Evolutionary conservation across 495 filamentous ascomycete species (phyloP), one percentile per base, ranked within the genome.

Genomic region (Penicillium lagena): DNA sequence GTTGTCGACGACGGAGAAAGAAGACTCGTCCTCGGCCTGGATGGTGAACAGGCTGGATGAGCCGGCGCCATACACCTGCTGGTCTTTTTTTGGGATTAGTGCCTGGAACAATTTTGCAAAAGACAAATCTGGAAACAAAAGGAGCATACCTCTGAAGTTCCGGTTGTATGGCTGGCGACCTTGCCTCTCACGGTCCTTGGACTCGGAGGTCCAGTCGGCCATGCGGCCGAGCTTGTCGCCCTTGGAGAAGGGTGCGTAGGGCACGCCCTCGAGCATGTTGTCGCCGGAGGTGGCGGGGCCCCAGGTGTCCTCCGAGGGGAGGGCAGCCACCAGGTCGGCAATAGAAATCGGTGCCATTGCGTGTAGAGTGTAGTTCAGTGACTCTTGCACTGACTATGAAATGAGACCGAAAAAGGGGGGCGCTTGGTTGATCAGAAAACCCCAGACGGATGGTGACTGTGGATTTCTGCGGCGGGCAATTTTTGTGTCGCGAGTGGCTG

Each of bases 1-100:
- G 70, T 95, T 95, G 64, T 95, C 94, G 51, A 98, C 93, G 30
- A 98, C 89, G 49, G 94, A 97, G 82, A 98, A 98, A 13, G 88
- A 86, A 35, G 86, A 90, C 65, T 98, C 93, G 63, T 98, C 93
- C 68, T 96, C 94, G 56, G 83, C 74, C 55, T 94, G 89, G 37
- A 95, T 79, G 27, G 87, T 83, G 72, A 98, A 98, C 10, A 94
- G 76, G 42, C 82, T 88, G 33, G 83, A 84, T 42, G 87, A 80
- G 22, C 90, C 89, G 39, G 90, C 90, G 43, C 93, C 93, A 59
- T 98, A 98, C 13, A 95, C 87, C 68, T 96, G 91, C 63, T 97
- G 91, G 58, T 96, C 90, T 95, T 55, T 44, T 49, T 12, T 22
- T 22, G 22, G 22, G 6, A 22, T 22, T 22, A 22, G 22, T 22